These are phyloP conservation scores for Phytopythium sindhum DNA, from an alignment of 352 stramenopile genomes.

Conservation along the genomic window DNA sequence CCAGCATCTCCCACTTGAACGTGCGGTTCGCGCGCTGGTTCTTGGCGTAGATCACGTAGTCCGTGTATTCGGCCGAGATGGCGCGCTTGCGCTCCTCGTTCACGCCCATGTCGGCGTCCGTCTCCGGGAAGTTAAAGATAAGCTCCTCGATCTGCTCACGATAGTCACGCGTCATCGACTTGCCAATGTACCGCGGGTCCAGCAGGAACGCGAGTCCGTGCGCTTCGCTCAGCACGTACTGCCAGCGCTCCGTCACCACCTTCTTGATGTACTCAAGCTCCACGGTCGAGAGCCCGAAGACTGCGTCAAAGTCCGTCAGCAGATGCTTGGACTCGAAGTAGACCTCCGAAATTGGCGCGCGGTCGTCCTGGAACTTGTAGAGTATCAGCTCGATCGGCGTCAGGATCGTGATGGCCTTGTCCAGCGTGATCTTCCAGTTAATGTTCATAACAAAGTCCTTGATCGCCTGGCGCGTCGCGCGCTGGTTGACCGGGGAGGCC, in stretches of 20 bases:
- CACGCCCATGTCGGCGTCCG: conserved; percentile 53
- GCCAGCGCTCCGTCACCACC: conserved; percentile 69
- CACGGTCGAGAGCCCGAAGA: conserved; percentile 61
- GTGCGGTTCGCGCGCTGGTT: conserved; percentile 75
- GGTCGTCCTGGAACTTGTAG: conserved; percentile 85
- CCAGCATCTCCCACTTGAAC: conserved; percentile 85
- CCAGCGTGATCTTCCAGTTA: conserved; percentile 79
- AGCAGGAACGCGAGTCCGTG: conserved; percentile 72
- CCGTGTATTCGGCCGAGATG: conserved; percentile 70
- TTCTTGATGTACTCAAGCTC: conserved; percentile 84
- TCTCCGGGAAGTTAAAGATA: conserved; percentile 79
- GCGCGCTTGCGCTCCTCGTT: conserved; percentile 69
- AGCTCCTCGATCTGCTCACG: conserved; percentile 81
- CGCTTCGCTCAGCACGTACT: conserved; percentile 73
- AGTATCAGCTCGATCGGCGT: conserved; percentile 76
- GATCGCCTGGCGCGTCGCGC: conserved; percentile 47
- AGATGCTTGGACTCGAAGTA: conserved; percentile 83
- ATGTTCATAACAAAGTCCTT: conserved; percentile 70
- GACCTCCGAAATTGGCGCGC: conserved; percentile 72
- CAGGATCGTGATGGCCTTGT: conserved; percentile 77
- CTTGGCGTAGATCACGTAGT: conserved; percentile 82
- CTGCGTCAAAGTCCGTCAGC: conserved; percentile 70
- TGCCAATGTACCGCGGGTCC: conserved; percentile 78
- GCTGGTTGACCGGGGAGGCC: conserved; percentile 43
- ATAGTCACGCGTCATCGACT: conserved; percentile 80